These are phyloP conservation scores for Phytophthora kernoviae DNA, from an alignment of 352 stramenopile genomes.

Conservation along the genomic window DNA sequence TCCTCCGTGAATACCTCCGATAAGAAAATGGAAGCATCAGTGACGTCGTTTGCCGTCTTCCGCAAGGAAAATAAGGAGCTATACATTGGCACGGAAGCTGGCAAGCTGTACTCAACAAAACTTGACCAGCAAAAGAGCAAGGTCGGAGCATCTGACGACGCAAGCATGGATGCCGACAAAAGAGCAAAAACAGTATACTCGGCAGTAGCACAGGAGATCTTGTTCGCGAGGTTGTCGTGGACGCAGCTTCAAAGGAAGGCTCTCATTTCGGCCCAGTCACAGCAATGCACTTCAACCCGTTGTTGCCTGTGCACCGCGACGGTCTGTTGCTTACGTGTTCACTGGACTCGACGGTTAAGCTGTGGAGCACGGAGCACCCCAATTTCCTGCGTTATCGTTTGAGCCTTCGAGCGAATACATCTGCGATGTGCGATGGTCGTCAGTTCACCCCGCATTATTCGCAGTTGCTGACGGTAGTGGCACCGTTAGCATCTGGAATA, in stretches of 20 bases:
- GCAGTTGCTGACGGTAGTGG: conserved; percentile 81
- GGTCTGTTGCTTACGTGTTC: conserved; percentile 82
- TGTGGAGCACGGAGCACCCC: conserved; percentile 86
- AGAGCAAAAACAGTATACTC: conserved; percentile 33
- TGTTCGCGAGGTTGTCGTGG: conserved; percentile 75
- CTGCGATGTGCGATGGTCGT: conserved; percentile 87
- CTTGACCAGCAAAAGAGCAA: conserved; percentile 82
- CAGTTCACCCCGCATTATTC: conserved; percentile 80
- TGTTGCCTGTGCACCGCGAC: conserved; percentile 74
- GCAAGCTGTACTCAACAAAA: conserved; percentile 79
- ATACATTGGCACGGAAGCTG: conserved; percentile 84
- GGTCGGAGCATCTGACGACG: conserved; percentile 28
- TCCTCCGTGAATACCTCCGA: conserved; percentile 64
- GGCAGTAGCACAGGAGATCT: conserved; percentile 28
- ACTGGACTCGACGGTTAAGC: conserved; percentile 87
- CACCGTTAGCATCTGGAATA: conserved; percentile 82
- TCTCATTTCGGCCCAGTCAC: conserved; percentile 86
- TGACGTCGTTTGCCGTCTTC: conserved; percentile 83
- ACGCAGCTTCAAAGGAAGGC: conserved; percentile 59
- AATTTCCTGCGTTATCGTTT: conserved; percentile 77
- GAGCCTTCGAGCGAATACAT: conserved; percentile 90
- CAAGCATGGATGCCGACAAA: conserved; percentile 44
- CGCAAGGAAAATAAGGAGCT: conserved; percentile 85
- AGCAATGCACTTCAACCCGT: conserved; percentile 84
- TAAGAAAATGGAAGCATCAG: conserved; percentile 88